These are phyloP conservation scores for Colletotrichum musicola DNA, from an alignment of 2,329 filamentous ascomycete genomes.

Conservation along the genomic window DNA sequence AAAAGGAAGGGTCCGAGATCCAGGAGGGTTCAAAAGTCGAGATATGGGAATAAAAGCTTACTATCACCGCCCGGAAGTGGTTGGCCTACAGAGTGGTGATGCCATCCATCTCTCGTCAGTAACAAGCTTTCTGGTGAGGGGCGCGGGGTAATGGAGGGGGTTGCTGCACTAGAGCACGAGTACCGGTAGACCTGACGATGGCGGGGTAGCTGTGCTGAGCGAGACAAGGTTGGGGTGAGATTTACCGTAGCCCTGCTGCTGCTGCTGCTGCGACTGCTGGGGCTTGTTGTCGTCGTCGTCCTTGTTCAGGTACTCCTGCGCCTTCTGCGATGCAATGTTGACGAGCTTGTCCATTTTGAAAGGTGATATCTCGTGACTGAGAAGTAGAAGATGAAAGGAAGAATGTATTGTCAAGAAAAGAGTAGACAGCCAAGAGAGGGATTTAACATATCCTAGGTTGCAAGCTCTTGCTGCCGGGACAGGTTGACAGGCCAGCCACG, in stretches of 20 bases:
- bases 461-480: conserved; percentile 22
- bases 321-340: conserved; percentile 43
- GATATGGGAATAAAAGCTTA: conserved; percentile 40
- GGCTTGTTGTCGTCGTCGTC: conserved; percentile 45
- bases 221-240: neutral
- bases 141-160: conserved; percentile 18
- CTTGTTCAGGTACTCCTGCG: conserved; percentile 51
- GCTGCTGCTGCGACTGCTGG: conserved; percentile 32
- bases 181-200: neutral
- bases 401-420: neutral
- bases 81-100: conserved; percentile 17
- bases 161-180: neutral
- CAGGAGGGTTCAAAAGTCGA: neutral
- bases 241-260: conserved; percentile 32
- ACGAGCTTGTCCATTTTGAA: conserved; percentile 54
- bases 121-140: conserved; percentile 22
- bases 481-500: conserved; percentile 7
- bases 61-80: conserved; percentile 43
- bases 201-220: conserved; percentile 31
- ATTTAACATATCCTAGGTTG: conserved; percentile 12
- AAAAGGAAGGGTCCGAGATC: neutral
- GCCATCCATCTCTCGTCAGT: conserved; percentile 12
- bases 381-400: neutral
- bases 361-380: neutral
- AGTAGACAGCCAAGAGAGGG: neutral